Evolutionary conservation across 164 flowering plant species (phyloP), one percentile per base, ranked within the genome.

Genomic region (Stephania yunnanensis): DNA sequence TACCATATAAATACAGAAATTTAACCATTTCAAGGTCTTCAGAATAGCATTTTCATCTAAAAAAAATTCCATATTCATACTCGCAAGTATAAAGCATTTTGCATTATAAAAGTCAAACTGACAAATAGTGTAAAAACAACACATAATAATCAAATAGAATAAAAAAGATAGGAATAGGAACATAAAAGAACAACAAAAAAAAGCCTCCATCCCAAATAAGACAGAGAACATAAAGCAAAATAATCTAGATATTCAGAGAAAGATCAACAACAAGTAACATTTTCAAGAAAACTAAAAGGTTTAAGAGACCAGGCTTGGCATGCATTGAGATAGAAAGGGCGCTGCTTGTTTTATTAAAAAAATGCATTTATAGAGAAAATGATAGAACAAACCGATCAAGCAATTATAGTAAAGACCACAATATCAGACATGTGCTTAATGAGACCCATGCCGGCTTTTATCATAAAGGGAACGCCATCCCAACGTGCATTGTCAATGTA

Each of bases 401-500:
- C 5, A 4, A 58, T 58, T 58, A 58, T 58, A 17, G 20, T 36
- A 36, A 58, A 58, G 65, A 58, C 22, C 65, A 58, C 22, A 1
- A 13, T 10, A 20, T 58, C 65, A 36, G 68, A 87, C 93, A 91
- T 81, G 80, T 88, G 89, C 55, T 85, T 83, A 72, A 87, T 87
- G 73, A 89, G 89, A 68, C 90, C 93, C 77, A 83, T 77, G 42
- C 93, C 93, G 72, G 89, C 79, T 77, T 83, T 87, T 45, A 89
- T 85, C 72, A 89, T 46, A 69, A 88, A 88, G 44, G 93, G 93
- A 45, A 89, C 93, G 70, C 91, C 93, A 82, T 89, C 93, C 93
- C 93, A 89, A 2, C 90, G 85, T 67, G 89, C 88, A 85, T 88
- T 89, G 81, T 89, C 91, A 69, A 89, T 86, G 78, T 78, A 86